Conservation (phyloP, 2,329 filamentous ascomycete species). For the Fusarium oligoseptatum region DNA sequence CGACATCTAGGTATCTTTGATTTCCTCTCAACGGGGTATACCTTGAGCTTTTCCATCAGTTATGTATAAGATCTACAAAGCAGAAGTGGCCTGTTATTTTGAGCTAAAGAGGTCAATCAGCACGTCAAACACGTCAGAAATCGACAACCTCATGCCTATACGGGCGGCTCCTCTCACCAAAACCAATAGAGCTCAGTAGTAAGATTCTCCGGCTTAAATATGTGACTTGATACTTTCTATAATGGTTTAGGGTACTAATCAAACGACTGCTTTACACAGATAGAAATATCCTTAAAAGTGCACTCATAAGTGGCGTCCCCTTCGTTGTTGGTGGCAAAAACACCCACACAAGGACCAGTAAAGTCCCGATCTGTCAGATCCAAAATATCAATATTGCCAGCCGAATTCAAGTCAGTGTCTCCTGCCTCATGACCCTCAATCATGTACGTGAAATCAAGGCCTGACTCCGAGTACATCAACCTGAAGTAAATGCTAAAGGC, state of each 20-base stretch:
- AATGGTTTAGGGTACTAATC: background rate
- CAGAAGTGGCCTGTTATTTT: background rate
- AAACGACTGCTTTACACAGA: background rate
- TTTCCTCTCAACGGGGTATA: background rate
- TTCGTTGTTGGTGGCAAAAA: background rate
- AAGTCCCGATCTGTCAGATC: background rate
- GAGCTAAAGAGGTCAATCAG: background rate
- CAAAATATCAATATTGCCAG: background rate
- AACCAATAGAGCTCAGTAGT: background rate
- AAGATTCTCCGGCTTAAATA: background rate
- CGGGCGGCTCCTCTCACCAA: background rate
- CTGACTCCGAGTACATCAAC: background rate
- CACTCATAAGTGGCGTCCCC: background rate
- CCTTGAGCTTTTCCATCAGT: background rate
- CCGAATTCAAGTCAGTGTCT: background rate
- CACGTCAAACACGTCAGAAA: background rate
- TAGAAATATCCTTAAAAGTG: background rate
- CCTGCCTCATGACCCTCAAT: background rate
- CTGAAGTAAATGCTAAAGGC: background rate
- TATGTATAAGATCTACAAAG: background rate
- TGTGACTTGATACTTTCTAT: background rate
- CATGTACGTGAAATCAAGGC: background rate
- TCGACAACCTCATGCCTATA: background rate
- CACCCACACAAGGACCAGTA: background rate
- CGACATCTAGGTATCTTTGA: background rate